These are phyloP conservation scores for Helotiales sp. DNA, from an alignment of 2,329 filamentous ascomycete species.

Conservation along the genomic window DNA sequence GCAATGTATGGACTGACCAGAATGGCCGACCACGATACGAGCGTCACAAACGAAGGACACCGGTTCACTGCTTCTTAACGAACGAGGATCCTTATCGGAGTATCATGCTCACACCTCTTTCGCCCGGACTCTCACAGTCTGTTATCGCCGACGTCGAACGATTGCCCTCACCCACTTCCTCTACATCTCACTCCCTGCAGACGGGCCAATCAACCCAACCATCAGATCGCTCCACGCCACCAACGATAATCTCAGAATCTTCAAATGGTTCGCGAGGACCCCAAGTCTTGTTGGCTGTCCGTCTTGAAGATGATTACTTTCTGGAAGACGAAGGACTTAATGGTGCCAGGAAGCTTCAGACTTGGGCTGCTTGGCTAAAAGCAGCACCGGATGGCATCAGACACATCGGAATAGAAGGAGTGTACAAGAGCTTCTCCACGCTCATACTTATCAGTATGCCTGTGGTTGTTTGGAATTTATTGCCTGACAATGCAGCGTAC, in stretches of 20 bases:
- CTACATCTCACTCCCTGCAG: background rate
- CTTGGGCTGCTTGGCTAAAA: slow-evolving; percentile 5
- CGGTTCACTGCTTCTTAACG: slow-evolving; percentile 7
- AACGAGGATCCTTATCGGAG: slow-evolving; percentile 3
- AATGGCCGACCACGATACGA: background rate
- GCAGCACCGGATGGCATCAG: background rate
- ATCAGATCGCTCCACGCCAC: background rate
- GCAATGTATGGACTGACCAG: slow-evolving; percentile 1
- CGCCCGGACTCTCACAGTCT: background rate
- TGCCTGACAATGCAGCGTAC: slow-evolving; percentile 13
- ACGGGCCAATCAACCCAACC: background rate
- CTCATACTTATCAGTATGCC: slow-evolving; percentile 10
- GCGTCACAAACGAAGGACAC: slow-evolving; percentile 6
- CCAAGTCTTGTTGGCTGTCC: slow-evolving; percentile 7
- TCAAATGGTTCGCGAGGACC: background rate
- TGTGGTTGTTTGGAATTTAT: slow-evolving; percentile 9
- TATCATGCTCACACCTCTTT: slow-evolving; percentile 6
- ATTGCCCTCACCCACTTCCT: too few species aligned
- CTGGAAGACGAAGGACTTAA: background rate
- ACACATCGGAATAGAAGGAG: slow-evolving; percentile 6
- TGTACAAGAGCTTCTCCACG: slow-evolving; percentile 14
- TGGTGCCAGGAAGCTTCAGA: slow-evolving; percentile 1
- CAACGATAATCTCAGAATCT: background rate
- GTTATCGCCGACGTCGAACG: background rate
- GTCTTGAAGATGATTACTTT: slow-evolving; percentile 8